Conservation (phyloP, 768 basidiomycete species). For the Suillus subaureus region DNA sequence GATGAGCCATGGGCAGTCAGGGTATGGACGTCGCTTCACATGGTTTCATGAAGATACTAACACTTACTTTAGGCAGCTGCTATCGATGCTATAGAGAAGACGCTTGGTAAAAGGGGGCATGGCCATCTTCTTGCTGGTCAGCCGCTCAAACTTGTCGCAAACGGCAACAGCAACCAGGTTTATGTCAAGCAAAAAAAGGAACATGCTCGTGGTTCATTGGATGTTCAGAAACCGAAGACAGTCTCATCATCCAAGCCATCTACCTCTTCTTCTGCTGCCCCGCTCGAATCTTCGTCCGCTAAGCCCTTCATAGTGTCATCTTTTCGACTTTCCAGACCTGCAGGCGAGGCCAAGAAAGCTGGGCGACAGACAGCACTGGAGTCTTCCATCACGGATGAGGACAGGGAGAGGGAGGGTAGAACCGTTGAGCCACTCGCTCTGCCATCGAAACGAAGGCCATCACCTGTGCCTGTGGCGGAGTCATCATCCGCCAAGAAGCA, state of each 20-base stretch:
- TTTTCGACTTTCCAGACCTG: neutral
- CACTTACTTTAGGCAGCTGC: slow-evolving; percentile 53
- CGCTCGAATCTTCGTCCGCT: neutral
- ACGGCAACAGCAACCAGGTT: slow-evolving; percentile 15
- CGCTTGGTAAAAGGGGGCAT: slow-evolving; percentile 57
- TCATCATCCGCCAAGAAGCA: slow-evolving; percentile 39
- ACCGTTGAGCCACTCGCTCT: neutral
- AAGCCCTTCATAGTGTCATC: neutral
- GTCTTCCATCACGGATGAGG: slow-evolving; percentile 3
- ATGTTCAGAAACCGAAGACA: neutral
- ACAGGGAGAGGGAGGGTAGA: neutral
- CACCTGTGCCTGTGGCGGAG: slow-evolving; percentile 30
- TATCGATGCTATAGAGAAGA: slow-evolving; percentile 68
- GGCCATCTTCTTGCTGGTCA: slow-evolving; percentile 60
- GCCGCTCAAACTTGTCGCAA: slow-evolving; percentile 57
- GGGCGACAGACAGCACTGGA: neutral
- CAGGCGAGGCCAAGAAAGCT: neutral
- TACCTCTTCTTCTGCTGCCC: neutral
- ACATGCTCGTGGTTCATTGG: neutral
- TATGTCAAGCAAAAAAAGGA: slow-evolving; percentile 6
- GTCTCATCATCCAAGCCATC: slow-evolving; percentile 10
- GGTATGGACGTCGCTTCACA: slow-evolving; percentile 39
- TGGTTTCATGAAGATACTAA: slow-evolving; percentile 14
- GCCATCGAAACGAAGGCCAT: slow-evolving; percentile 41
- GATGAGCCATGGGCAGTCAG: slow-evolving; percentile 69